Conservation (phyloP, 768 basidiomycete species). For the Mycena polygramma region DNA sequence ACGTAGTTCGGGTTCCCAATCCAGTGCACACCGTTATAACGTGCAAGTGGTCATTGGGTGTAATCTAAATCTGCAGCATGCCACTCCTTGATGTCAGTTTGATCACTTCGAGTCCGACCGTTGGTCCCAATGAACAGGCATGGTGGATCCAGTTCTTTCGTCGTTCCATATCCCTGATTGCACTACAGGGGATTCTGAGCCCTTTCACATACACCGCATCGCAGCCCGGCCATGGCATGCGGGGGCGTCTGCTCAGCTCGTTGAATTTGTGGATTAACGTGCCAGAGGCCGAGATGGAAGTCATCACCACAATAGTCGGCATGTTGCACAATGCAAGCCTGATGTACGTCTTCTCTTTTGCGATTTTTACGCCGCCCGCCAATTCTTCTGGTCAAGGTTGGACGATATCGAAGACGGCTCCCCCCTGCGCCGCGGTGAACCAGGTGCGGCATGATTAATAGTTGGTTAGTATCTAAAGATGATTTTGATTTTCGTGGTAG, state of each 20-base stretch:
- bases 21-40: too few species aligned
- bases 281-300: not conserved
- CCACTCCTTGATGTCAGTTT: too few species aligned
- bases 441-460: not conserved
- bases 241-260: not conserved
- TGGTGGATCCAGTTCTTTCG: too few species aligned
- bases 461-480: not conserved
- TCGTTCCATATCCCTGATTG: too few species aligned
- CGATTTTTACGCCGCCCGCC: too few species aligned
- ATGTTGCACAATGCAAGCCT: constrained; percentile 8
- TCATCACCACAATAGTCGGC: not conserved
- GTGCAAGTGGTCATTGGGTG: too few species aligned
- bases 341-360: not conserved
- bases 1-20: too few species aligned
- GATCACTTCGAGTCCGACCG: too few species aligned
- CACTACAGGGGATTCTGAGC: constrained; percentile 2
- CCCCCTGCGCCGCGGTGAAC: not conserved
- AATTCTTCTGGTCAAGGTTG: too few species aligned
- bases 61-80: too few species aligned
- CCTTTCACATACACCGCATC: constrained; percentile 3
- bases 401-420: constrained; percentile 14
- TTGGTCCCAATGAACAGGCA: too few species aligned
- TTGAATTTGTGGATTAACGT: constrained; percentile 13
- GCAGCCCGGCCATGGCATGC: constrained; percentile 1
- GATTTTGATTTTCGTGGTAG: not conserved